Base-by-base conservation (phyloP, 495 filamentous ascomycete genomes). In the Friedmanniomyces simplex region DNA sequence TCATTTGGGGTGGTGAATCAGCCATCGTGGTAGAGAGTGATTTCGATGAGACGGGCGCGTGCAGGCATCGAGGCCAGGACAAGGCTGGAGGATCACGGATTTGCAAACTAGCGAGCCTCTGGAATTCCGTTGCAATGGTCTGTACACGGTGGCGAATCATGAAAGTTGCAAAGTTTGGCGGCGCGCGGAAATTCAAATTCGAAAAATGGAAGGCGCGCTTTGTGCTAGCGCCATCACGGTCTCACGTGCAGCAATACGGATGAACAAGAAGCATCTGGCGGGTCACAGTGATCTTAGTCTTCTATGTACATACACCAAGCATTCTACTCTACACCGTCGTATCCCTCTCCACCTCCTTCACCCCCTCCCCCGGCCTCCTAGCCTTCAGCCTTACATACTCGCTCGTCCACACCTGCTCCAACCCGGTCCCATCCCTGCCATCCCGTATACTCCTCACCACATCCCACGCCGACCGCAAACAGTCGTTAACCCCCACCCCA, bases 401-500 rank as follows among this genome's bases (percentile, higher is more conserved):
- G 12, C 16, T 42, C 43, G 54, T 48, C 5, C 50, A 54, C 6
- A 65, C 30, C 18, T 49, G 43, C 55, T 67, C 64, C 37, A 67
- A 45, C 16, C 64, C 64, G 20, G 62, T 67, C 41, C 58, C 52
- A 13, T 59, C 32, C 26, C 54, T 51, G 10, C 55, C 60, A 42
- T 66, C 59, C 1, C 54, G 54, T 37, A 79, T 53, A 37, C 67
- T 71, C 59, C 63, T 63, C 6, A 67, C 76, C 18, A 76, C 62
- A 48, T 73, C 64, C 54, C 69, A 74, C 25, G 76, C 78, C n/a
- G 65, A 67, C 43, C 70, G 69, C 30, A 87, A 66, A 69, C 84
- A 86, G 68, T 86, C 85, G 58, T 82, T 82, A 36, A 87, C 73
- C 16, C 85, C 79, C 1, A 84, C 75, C 2, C 75, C 74, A 50